Conservation (phyloP, 805 yeast species). For the Clavispora asparagi region DNA sequence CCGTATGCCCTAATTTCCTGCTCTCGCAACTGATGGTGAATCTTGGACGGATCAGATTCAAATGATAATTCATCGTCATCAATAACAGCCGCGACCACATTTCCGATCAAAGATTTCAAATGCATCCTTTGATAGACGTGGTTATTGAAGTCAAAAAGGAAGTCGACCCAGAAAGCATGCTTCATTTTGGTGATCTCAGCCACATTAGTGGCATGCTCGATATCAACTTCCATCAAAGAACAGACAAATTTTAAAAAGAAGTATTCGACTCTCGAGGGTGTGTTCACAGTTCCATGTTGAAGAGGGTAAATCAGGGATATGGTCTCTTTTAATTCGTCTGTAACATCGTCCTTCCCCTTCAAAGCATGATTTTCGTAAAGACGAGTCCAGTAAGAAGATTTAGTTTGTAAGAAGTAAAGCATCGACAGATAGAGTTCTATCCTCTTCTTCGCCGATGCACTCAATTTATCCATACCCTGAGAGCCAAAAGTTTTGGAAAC, state of each 20-base stretch:
- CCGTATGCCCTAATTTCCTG: conserved; percentile 32
- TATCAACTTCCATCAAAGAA: conserved; percentile 38
- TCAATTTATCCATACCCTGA: conserved; percentile 26
- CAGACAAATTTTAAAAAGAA: conserved; percentile 57
- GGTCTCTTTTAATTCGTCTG: conserved; percentile 19
- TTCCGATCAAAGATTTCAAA: conserved; percentile 37
- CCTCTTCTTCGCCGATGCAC: conserved; percentile 43
- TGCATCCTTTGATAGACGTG: conserved; percentile 45
- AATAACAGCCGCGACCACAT: conserved; percentile 31
- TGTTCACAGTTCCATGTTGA: conserved; percentile 21
- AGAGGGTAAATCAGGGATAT: conserved; percentile 28
- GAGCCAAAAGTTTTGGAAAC: conserved; percentile 11
- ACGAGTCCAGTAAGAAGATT: conserved; percentile 63
- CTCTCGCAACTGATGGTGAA: conserved; percentile 40
- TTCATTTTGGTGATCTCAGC: conserved; percentile 37
- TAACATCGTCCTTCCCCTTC: conserved; percentile 7
- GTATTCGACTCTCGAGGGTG: conserved; percentile 63
- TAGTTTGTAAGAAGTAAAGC: conserved; percentile 79
- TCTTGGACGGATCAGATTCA: conserved; percentile 73
- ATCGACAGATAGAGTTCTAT: conserved; percentile 70
- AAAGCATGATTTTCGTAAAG: conserved; percentile 37
- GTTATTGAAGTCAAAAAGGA: conserved; percentile 39
- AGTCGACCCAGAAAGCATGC: conserved; percentile 40
- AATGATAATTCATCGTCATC: conserved; percentile 53
- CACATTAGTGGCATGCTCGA: conserved; percentile 24